Conservation (phyloP, 441 rosid species). For the Eugenia klotzschiana region DNA sequence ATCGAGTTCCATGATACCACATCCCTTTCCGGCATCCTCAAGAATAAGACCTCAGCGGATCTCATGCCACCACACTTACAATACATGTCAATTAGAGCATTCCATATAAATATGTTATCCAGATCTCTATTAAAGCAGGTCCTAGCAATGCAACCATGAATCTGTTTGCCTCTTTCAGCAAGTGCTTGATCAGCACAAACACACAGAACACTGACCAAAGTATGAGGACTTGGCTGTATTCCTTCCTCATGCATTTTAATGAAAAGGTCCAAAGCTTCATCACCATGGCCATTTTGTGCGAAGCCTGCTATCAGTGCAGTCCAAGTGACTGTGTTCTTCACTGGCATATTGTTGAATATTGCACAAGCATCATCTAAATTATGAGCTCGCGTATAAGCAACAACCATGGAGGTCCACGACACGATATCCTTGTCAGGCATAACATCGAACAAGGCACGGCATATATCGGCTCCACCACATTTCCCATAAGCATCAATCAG, state of each 20-base stretch:
- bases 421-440: conserved; percentile 27
- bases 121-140: conserved; percentile 7
- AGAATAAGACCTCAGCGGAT: conserved; percentile 16
- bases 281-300: conserved; percentile 17
- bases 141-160: conserved; percentile 29
- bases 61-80: conserved; percentile 32
- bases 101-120: conserved; percentile 18
- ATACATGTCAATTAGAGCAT: conserved; percentile 31
- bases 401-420: conserved; percentile 34
- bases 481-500: conserved; percentile 30
- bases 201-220: conserved; percentile 31
- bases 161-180: conserved; percentile 28
- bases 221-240: conserved; percentile 23
- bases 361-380: conserved; percentile 18
- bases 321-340: conserved; percentile 32
- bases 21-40: conserved; percentile 20
- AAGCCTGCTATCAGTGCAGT: conserved; percentile 34
- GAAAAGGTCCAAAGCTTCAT: conserved; percentile 28
- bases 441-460: conserved; percentile 5
- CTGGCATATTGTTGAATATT: conserved; percentile 24
- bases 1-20: conserved; percentile 37
- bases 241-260: conserved; percentile 27
- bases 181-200: conserved; percentile 37
- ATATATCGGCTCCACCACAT: conserved; percentile 13
- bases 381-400: conserved; percentile 14